Evolutionary conservation across 352 stramenopile species (phyloP), one percentile per base, ranked within the genome.

Genomic region (Thalassiosira mediterranea): DNA sequence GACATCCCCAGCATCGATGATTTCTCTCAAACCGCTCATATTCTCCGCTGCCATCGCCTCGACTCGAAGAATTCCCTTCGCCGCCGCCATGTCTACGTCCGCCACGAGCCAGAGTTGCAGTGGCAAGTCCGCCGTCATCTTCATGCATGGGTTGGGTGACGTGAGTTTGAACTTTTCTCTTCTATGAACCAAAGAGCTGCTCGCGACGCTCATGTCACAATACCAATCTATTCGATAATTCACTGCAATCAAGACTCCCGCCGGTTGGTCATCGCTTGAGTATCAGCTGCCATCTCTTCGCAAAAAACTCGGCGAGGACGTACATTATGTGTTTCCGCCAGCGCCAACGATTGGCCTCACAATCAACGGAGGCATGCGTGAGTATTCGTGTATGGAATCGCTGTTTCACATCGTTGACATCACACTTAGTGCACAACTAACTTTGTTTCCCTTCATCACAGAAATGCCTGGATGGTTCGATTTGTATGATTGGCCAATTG

Each of bases 381-480:
- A 63, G 40, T 53, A 21, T 26, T n/a, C n/a, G n/a, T n/a, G n/a
- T n/a, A n/a, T n/a, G n/a, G n/a, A n/a, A n/a, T n/a, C n/a, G n/a
- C n/a, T n/a, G n/a, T n/a, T n/a, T n/a, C n/a, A n/a, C n/a, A n/a
- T n/a, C n/a, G n/a, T n/a, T n/a, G n/a, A n/a, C n/a, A n/a, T n/a
- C n/a, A n/a, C n/a, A n/a, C n/a, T n/a, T n/a, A n/a, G n/a, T n/a
- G n/a, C n/a, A n/a, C n/a, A n/a, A n/a, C n/a, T n/a, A n/a, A n/a
- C n/a, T n/a, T n/a, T n/a, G n/a, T n/a, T n/a, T n/a, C n/a, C n/a
- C n/a, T n/a, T n/a, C n/a, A n/a, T n/a, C n/a, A n/a, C n/a, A n/a
- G 25, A 19, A 2, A 95, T 95, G 90, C 83, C 90, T 3, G 89
- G 88, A 4, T 96, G 92, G 92, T 94, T 91, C 61, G 86, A 91